Conservation (phyloP, 345 rosid genomes). For the Isatis tinctoria region DNA sequence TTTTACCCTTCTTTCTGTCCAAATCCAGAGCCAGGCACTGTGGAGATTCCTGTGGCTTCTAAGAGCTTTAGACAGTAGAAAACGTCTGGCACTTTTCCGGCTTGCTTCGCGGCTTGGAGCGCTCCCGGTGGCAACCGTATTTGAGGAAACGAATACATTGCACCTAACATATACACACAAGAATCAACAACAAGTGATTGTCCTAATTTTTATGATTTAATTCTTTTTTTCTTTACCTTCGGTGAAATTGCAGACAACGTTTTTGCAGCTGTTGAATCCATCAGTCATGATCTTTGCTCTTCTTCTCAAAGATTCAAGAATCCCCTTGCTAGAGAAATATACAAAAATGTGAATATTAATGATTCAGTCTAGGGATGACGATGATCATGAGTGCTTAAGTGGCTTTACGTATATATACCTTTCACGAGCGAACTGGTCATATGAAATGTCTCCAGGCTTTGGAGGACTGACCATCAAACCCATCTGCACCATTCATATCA, state of each 20-base stretch:
- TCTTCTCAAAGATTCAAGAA: conserved; percentile 85
- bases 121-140: conserved; percentile 78
- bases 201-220: neutral
- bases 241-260: conserved; percentile 93
- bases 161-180: conserved; percentile 47
- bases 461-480: conserved; percentile 96
- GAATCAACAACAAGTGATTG: neutral
- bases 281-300: conserved; percentile 96
- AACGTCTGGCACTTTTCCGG: conserved; percentile 89
- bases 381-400: neutral
- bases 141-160: conserved; percentile 99
- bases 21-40: conserved; percentile 99
- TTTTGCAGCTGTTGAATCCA: conserved; percentile 97
- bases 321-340: conserved; percentile 61
- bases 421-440: conserved; percentile 70
- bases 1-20: conserved; percentile 96
- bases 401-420: conserved; percentile 48
- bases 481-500: conserved; percentile 50
- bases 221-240: conserved; percentile 49
- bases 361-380: neutral
- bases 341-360: neutral
- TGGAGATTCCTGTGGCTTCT: conserved; percentile 99
- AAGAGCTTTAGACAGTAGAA: conserved; percentile 94
- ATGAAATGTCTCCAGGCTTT: conserved; percentile 92
- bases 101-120: conserved; percentile 72